Conservation (phyloP, 1,284 basidiomycete species). For the Ustilago vetiveriae region DNA sequence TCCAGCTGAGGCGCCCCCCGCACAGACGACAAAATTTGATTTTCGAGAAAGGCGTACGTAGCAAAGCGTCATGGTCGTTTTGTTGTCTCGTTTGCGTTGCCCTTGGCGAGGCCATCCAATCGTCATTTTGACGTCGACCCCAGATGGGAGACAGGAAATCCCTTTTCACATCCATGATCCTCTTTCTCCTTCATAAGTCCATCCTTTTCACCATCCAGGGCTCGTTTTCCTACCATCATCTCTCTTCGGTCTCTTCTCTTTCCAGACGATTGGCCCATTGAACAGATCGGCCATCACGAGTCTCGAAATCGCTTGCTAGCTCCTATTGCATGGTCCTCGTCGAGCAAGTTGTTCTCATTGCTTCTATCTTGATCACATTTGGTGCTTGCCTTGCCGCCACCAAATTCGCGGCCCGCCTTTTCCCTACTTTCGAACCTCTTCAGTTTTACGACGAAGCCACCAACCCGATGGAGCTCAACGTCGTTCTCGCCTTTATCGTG, state of each 20-base stretch:
- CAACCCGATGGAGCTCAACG: constrained; percentile 59
- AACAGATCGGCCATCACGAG: too few relatives aligned
- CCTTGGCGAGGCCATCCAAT: constrained; percentile 3
- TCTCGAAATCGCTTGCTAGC: too few relatives aligned
- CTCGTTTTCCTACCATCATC: neutral
- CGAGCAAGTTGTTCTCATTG: constrained; percentile 46
- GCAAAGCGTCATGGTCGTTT: too few relatives aligned
- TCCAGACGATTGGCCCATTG: too few relatives aligned
- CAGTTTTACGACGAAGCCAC: constrained; percentile 53
- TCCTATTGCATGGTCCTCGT: constrained; percentile 35
- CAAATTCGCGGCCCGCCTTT: constrained; percentile 33
- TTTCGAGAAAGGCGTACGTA: too few relatives aligned
- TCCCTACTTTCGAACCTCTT: constrained; percentile 43
- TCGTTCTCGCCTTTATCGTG: constrained; percentile 56
- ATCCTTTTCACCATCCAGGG: neutral
- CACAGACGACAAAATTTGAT: neutral
- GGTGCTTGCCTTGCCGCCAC: constrained; percentile 32
- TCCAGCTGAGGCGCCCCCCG: neutral
- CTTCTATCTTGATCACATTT: constrained; percentile 52
- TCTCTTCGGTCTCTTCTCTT: too few relatives aligned
- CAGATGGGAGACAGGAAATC: neutral
- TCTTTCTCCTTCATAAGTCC: too few relatives aligned
- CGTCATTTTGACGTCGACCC: constrained; percentile 4
- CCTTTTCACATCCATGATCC: constrained; percentile 5
- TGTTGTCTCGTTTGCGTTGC: too few relatives aligned